phyloP scores from a whole-genome alignment of 768 basidiomycete genomes.

The Boletus sensibilis region DNA sequence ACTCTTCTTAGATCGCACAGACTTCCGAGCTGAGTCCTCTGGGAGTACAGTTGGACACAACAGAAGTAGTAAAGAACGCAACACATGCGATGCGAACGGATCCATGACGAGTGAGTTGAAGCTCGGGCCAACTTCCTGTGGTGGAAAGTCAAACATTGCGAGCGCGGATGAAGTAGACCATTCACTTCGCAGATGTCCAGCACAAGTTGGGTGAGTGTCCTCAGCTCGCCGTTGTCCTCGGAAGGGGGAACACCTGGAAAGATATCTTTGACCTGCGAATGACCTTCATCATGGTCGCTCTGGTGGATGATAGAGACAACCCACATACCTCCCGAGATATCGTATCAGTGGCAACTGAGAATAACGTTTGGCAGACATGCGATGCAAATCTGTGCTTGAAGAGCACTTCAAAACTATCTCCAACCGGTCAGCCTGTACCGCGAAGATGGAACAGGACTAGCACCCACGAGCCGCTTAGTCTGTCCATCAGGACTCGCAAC shows the following conservation, averaged over 20 bases:
- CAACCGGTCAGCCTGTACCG: constrained; percentile 2
- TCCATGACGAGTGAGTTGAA: constrained; percentile 72
- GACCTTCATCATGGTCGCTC: background rate
- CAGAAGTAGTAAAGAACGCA: constrained; percentile 76
- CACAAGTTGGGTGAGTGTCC: constrained; percentile 60
- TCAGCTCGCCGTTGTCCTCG: constrained; percentile 61
- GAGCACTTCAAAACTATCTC: constrained; percentile 57
- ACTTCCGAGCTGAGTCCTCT: constrained; percentile 37
- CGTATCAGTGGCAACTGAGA: constrained; percentile 64
- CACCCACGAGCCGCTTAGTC: constrained; percentile 84
- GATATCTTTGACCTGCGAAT: constrained; percentile 50
- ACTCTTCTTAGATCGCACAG: constrained; percentile 82
- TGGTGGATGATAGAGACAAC: background rate
- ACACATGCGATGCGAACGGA: constrained; percentile 87
- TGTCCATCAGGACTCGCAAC: constrained; percentile 87
- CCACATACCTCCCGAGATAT: constrained; percentile 63
- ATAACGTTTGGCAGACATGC: constrained; percentile 91
- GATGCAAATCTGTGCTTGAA: constrained; percentile 87
- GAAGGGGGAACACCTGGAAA: constrained; percentile 47
- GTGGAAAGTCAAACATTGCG: constrained; percentile 16
- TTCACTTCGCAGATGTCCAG: constrained; percentile 63
- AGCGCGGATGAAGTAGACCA: constrained; percentile 6
- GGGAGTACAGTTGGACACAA: constrained; percentile 61
- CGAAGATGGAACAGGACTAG: constrained; percentile 1
- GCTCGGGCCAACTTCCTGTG: constrained; percentile 67